phyloP scores from a whole-genome alignment of 148 eudicot genomes.

The Cornus suecica region DNA sequence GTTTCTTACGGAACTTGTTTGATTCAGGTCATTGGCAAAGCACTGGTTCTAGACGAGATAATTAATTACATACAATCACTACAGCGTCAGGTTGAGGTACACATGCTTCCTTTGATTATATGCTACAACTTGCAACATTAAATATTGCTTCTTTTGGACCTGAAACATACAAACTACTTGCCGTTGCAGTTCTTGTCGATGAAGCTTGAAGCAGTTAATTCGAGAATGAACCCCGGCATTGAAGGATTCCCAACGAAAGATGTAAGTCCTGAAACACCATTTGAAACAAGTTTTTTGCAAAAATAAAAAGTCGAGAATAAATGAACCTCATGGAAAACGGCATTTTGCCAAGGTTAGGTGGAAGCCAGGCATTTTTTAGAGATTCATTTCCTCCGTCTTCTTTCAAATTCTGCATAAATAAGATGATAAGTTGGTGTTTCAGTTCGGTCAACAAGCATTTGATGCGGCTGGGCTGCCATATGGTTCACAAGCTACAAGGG shows the following conservation, averaged over 20 bases:
- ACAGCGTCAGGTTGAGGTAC: slow-evolving; percentile 94
- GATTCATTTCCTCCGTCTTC: slow-evolving; percentile 2
- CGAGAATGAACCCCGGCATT: slow-evolving; percentile 49
- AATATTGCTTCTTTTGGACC: slow-evolving; percentile 11
- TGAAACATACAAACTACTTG: slow-evolving; percentile 8
- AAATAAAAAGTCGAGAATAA: neutral
- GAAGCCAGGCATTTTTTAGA: neutral
- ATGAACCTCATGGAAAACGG: no score
- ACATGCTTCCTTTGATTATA: slow-evolving; percentile 3
- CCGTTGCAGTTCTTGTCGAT: slow-evolving; percentile 77
- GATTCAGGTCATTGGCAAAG: slow-evolving; percentile 89
- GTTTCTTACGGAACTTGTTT: neutral
- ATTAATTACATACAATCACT: slow-evolving; percentile 92
- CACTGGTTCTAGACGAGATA: slow-evolving; percentile 91
- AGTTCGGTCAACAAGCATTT: slow-evolving; percentile 68
- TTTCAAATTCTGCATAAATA: neutral
- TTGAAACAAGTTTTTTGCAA: no score
- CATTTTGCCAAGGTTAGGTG: neutral
- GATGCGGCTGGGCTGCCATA: slow-evolving; percentile 53
- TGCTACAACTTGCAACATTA: no score
- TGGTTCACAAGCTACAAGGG: slow-evolving; percentile 58
- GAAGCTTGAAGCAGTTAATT: slow-evolving; percentile 91
- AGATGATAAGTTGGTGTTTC: slow-evolving; percentile 18
- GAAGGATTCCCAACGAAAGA: slow-evolving; percentile 82
- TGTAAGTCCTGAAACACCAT: slow-evolving; percentile 39